These are phyloP conservation scores for Emergomyces africanus DNA, from an alignment of 2,329 filamentous ascomycete species.

Conservation along the genomic window DNA sequence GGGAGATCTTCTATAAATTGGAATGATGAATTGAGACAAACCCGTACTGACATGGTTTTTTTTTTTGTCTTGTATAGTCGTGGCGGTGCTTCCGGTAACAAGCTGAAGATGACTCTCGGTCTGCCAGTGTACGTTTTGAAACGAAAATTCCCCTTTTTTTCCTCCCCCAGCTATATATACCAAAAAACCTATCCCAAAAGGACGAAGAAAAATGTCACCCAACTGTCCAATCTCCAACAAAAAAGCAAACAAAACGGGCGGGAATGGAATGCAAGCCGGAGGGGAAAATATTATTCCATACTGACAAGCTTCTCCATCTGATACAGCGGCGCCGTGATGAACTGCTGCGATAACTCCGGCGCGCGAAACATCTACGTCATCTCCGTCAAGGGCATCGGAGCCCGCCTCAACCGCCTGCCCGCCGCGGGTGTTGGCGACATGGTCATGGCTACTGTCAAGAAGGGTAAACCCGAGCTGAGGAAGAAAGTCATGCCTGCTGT, in stretches of 20 bases:
- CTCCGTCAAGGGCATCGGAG: slow-evolving; percentile 97
- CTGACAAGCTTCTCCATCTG: not conserved
- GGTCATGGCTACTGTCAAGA: slow-evolving; percentile 99
- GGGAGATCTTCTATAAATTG: not conserved
- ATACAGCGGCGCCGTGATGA: slow-evolving; percentile 91
- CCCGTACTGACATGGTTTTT: slow-evolving; percentile 14
- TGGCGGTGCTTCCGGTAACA: slow-evolving; percentile 94
- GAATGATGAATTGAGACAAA: not conserved
- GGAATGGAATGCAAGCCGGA: not conserved
- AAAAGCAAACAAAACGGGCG: not conserved
- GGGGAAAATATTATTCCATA: not conserved
- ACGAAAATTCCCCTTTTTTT: slow-evolving; percentile 6
- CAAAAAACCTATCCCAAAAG: not conserved
- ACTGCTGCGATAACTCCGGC: slow-evolving; percentile 99
- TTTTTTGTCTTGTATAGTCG: slow-evolving; percentile 34
- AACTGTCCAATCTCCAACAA: not conserved
- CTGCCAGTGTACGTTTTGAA: slow-evolving; percentile 80
- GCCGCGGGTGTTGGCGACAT: slow-evolving; percentile 98
- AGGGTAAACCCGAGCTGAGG: slow-evolving; percentile 99
- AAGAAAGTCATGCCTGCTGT: slow-evolving; percentile 99
- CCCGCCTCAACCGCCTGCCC: slow-evolving; percentile 91
- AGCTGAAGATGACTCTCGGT: slow-evolving; percentile 99
- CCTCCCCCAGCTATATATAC: not conserved
- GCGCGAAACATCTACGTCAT: slow-evolving; percentile 99
- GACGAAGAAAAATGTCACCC: not conserved